Percentiles rank a stretch among this genome's conserved stretches.
Evolutionary conservation across 306 rosid species (phyloP).

Genomic region (Casuarina glauca): DNA sequence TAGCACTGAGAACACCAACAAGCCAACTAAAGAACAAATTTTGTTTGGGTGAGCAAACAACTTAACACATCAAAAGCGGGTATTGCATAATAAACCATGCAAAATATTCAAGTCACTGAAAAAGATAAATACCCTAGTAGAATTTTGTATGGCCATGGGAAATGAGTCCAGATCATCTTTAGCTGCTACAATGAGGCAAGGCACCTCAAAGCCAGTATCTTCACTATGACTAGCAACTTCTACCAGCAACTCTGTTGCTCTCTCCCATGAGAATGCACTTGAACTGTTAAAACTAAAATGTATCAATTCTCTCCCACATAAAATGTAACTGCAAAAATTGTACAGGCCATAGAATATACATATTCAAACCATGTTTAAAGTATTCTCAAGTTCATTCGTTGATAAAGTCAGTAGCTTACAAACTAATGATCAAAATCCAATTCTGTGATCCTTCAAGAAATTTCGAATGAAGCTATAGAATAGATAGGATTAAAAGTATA

Average conservation of each 20-base stretch:
- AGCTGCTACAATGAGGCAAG: conserved; percentile 97
- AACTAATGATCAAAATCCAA: background rate
- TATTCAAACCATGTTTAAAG: conserved; percentile 8
- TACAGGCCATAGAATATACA: background rate
- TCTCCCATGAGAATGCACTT: conserved; percentile 80
- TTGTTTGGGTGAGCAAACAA: background rate
- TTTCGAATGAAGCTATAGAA: background rate
- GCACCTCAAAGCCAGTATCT: conserved; percentile 94
- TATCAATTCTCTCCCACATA: conserved; percentile 13
- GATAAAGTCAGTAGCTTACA: background rate
- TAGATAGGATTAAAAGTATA: background rate
- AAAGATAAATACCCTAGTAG: conserved; percentile 66
- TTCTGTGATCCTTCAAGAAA: background rate
- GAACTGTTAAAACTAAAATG: conserved; percentile 55
- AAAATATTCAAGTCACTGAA: background rate
- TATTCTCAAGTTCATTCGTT: background rate
- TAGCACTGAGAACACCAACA: background rate
- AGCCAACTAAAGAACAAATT: background rate
- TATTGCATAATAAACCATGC: background rate
- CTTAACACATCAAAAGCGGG: background rate
- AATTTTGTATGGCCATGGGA: conserved; percentile 83
- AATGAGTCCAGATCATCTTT: conserved; percentile 92
- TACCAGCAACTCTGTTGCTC: conserved; percentile 74
- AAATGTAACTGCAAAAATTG: conserved; percentile 8
- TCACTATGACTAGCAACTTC: conserved; percentile 95